Percentiles rank a stretch among this genome's conserved stretches.
Conservation (phyloP, 192 early-diverging fungal species). For the Backusella sp. region DNA sequence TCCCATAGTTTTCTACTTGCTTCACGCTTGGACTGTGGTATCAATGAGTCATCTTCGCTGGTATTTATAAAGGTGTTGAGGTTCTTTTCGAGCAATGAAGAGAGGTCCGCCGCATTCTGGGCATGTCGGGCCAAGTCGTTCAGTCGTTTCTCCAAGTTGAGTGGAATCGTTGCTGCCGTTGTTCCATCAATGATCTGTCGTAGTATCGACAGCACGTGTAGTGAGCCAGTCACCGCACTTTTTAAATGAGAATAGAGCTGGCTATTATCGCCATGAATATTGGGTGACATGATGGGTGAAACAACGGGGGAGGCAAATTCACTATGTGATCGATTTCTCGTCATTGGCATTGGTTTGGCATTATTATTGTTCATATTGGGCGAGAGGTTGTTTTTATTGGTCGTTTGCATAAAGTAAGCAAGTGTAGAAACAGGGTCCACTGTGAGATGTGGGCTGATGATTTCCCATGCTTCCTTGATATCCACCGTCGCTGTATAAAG, state of each 20-base stretch:
- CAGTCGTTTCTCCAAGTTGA: conserved; percentile 11
- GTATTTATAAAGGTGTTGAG: conserved; percentile 12
- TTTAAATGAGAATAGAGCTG: conserved; percentile 27
- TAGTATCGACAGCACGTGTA: conserved; percentile 20
- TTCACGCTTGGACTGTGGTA: not conserved
- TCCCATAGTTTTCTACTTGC: conserved; percentile 25
- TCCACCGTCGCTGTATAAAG: conserved; percentile 26
- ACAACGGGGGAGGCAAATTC: conserved; percentile 6
- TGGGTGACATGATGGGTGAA: conserved; percentile 11
- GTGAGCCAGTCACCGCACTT: conserved; percentile 18
- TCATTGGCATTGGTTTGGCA: not conserved
- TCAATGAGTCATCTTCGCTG: conserved; percentile 6
- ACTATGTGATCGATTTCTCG: conserved; percentile 12
- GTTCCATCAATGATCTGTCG: conserved; percentile 16
- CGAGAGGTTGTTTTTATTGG: not conserved
- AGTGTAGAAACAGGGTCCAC: not conserved
- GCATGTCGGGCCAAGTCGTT: conserved; percentile 14
- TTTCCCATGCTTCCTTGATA: conserved; percentile 29
- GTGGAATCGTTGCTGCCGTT: not conserved
- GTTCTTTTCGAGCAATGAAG: not conserved
- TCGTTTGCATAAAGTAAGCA: not conserved
- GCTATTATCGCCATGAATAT: conserved; percentile 7
- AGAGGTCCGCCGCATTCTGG: conserved; percentile 21
- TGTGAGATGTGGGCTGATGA: conserved; percentile 2
- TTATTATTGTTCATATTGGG: not conserved